Conservation (phyloP, 805 yeast species). For the Teunomyces pallodes region DNA sequence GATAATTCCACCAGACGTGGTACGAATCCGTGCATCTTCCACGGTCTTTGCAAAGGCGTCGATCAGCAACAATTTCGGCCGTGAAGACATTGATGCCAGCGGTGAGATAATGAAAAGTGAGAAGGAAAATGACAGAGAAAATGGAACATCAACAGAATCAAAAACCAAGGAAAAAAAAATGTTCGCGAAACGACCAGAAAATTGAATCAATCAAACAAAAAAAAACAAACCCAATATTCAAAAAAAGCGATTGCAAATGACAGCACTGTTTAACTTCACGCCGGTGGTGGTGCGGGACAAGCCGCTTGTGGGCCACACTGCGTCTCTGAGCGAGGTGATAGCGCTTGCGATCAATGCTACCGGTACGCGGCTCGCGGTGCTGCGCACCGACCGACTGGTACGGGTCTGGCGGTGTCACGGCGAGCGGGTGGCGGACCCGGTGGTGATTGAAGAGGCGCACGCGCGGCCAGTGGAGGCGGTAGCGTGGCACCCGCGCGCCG, state of each 20-base stretch:
- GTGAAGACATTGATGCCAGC: slow-evolving; percentile 14
- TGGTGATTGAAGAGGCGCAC: slow-evolving; percentile 42
- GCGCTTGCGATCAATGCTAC: slow-evolving; percentile 37
- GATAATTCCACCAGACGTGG: slow-evolving; percentile 87
- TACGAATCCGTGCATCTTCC: slow-evolving; percentile 87
- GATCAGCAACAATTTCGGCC: slow-evolving; percentile 51
- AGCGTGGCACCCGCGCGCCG: slow-evolving; percentile 49
- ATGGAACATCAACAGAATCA: no score
- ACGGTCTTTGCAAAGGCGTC: slow-evolving; percentile 95
- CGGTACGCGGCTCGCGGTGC: slow-evolving; percentile 41
- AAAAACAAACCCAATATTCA: neutral
- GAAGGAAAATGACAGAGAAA: no score
- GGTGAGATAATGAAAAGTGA: no score
- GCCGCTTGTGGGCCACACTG: slow-evolving; percentile 15
- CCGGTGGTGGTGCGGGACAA: slow-evolving; percentile 10
- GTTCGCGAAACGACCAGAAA: no score
- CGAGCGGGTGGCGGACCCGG: slow-evolving; percentile 33
- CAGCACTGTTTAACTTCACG: neutral
- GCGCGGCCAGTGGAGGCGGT: slow-evolving; percentile 36
- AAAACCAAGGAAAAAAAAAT: no score
- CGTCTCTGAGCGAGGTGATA: slow-evolving; percentile 30
- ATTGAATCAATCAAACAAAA: neutral
- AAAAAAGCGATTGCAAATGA: neutral
- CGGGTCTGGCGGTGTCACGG: slow-evolving; percentile 36
- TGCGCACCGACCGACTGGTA: slow-evolving; percentile 43